Percentiles rank a stretch among this genome's conserved stretches.
Evolutionary conservation across 768 basidiomycete genomes (phyloP).

Genomic region (Strobilomyces confusus): DNA sequence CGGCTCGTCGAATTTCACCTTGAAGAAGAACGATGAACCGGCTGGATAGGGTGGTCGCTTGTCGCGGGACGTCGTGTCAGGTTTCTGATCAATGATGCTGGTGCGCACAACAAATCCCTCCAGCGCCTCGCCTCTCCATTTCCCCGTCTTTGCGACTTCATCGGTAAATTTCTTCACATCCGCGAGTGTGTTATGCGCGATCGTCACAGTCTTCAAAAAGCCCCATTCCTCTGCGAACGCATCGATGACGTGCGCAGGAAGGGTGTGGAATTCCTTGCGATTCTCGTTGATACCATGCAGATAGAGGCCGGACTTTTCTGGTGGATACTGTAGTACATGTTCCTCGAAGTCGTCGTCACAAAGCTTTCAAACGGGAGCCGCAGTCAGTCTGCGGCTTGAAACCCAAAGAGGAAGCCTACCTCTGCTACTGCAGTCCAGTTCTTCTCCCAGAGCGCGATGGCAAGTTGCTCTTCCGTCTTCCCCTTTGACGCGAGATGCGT

Average conservation of each 20-base stretch:
- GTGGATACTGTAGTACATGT: constrained; percentile 83
- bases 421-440: constrained; percentile 91
- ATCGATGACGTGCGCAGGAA: constrained; percentile 62
- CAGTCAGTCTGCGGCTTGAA: not conserved
- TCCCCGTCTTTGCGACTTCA: constrained; percentile 58
- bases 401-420: constrained; percentile 41
- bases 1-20: constrained; percentile 97
- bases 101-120: constrained; percentile 96
- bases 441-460: constrained; percentile 68
- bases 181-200: constrained; percentile 48
- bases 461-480: constrained; percentile 72
- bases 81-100: constrained; percentile 46
- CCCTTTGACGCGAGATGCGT: constrained; percentile 52
- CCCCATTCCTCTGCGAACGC: constrained; percentile 88
- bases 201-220: constrained; percentile 73
- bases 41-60: constrained; percentile 61
- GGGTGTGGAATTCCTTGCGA: constrained; percentile 63
- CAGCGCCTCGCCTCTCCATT: constrained; percentile 80
- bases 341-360: constrained; percentile 98
- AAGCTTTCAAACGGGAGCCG: constrained; percentile 48
- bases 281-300: constrained; percentile 87
- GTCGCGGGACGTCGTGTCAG: constrained; percentile 24
- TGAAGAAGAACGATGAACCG: constrained; percentile 95
- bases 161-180: constrained; percentile 74
- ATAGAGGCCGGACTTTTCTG: constrained; percentile 84